Evolutionary conservation across 495 filamentous ascomycete species (phyloP), one percentile per base, ranked within the genome.

Genomic region (Penicillium goetzii): DNA sequence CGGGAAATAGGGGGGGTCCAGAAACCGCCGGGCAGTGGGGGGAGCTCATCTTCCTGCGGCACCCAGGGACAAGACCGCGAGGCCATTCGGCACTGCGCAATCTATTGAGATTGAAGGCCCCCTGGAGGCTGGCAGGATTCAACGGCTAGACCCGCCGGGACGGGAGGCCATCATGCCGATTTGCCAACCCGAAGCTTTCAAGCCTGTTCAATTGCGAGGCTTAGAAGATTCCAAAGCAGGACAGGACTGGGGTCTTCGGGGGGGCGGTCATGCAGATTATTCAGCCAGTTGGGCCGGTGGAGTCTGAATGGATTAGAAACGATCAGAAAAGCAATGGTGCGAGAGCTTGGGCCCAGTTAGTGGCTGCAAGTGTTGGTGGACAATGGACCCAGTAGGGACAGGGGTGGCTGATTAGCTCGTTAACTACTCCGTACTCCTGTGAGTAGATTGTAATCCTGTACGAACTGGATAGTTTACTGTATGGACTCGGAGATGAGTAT

Each of bases 1-100:
- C 40, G 25, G 40, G 30, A 32, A 49, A 55, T 21, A 32, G 17
- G 40, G 32, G 52, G 21, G n/a, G 6, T 5, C 53, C 32, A 25
- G n/a, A 41, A 26, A 26, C 28, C 53, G 30, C 51, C 57, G 28
- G n/a, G 30, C 43, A 59, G 65, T 63, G 65, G 61, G 36, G 36
- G 65, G 54, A 56, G 14, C 28, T 67, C 61, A 68, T 68, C 54
- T 68, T 63, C 61, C 52, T 64, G 60, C 63, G n/a, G 61, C 54
- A 50, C 61, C 59, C 54, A 62, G 28, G 63, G 54, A 56, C 52
- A 45, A 61, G 55, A 58, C 14, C 19, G 28, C 61, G 47, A 59
- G 56, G 33, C 61, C 28, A 55, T 55, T 36, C 52, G 19, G 30
- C 32, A 36, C 52, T 9, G 17, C n/a, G 52, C 25, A 61, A 21